Conservation (phyloP, 2,329 filamentous ascomycete genomes). For the Fusarium multiceps region DNA sequence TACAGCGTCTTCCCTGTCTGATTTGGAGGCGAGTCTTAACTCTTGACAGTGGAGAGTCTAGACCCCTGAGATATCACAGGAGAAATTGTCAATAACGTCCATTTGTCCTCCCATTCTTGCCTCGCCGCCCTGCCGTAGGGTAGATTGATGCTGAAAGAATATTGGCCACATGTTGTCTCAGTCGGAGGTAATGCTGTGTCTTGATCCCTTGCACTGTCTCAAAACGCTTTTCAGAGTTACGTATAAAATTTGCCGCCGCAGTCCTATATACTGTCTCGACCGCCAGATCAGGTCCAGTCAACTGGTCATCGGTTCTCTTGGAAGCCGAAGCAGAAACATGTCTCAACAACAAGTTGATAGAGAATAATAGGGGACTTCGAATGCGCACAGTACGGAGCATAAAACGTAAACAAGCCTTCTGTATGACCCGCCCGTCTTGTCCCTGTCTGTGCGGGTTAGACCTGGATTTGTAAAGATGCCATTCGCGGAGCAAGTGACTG, state of each 20-base stretch:
- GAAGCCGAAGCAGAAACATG: conserved; percentile 24
- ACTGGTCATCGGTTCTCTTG: conserved; percentile 5
- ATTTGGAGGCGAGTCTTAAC: conserved; percentile 11
- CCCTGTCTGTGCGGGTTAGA: conserved; percentile 36
- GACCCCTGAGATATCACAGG: conserved; percentile 26
- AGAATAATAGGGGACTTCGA: not conserved
- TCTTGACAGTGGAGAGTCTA: conserved; percentile 20
- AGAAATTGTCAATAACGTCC: conserved; percentile 20
- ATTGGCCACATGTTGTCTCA: conserved; percentile 25
- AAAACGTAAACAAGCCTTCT: conserved; percentile 44
- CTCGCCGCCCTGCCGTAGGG: conserved; percentile 8
- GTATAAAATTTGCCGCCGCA: conserved; percentile 2
- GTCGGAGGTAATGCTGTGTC: conserved; percentile 13
- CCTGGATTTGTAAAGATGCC: conserved; percentile 23
- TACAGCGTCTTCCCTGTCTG: not conserved
- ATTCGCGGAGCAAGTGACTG: conserved; percentile 32
- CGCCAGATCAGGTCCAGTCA: not conserved
- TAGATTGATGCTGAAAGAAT: not conserved
- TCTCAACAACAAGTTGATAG: conserved; percentile 18
- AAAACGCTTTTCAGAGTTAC: not conserved
- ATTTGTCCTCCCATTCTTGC: conserved; percentile 20
- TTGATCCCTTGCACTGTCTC: conserved; percentile 22
- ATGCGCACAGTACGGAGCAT: conserved; percentile 25
- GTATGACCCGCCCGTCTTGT: conserved; percentile 38
- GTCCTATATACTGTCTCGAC: not conserved